Conservation (phyloP, 345 rosid genomes). For the Erysimum cheiranthoides region DNA sequence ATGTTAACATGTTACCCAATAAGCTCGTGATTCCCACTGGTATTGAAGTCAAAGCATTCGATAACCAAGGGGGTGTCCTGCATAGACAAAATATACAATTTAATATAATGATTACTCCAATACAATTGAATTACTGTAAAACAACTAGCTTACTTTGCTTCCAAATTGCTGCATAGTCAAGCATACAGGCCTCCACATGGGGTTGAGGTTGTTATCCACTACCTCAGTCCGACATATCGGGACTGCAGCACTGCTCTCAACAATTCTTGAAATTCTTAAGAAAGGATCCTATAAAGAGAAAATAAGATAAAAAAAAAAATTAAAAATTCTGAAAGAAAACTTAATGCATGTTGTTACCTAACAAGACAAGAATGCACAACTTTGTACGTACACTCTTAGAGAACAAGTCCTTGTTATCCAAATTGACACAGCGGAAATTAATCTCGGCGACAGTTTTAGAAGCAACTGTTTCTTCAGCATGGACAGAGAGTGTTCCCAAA, state of each 20-base stretch:
- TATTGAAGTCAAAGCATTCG: constrained; percentile 87
- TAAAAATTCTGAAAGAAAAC: constrained; percentile 1
- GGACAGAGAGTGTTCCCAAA: constrained; percentile 65
- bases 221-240: constrained; percentile 89
- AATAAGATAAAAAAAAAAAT: constrained; percentile 3
- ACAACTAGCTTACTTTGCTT: constrained; percentile 67
- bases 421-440: constrained; percentile 54
- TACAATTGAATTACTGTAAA: neutral
- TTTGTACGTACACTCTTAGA: constrained; percentile 73
- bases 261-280: constrained; percentile 75
- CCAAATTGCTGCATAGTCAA: constrained; percentile 82
- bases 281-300: constrained; percentile 71
- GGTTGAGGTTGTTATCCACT: constrained; percentile 72
- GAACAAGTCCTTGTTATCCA: constrained; percentile 77
- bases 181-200: constrained; percentile 67
- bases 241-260: constrained; percentile 57
- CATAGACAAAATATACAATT: neutral
- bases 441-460: constrained; percentile 68
- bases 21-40: constrained; percentile 66
- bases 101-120: constrained; percentile 19
- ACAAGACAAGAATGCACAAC: constrained; percentile 4
- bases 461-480: constrained; percentile 73
- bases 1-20: constrained; percentile 61
- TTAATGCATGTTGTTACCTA: neutral
- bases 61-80: constrained; percentile 82